Evolutionary conservation across 2,329 filamentous ascomycete species (phyloP), one percentile per base, ranked within the genome.

Genomic region (Orbilia ellipsospora): DNA sequence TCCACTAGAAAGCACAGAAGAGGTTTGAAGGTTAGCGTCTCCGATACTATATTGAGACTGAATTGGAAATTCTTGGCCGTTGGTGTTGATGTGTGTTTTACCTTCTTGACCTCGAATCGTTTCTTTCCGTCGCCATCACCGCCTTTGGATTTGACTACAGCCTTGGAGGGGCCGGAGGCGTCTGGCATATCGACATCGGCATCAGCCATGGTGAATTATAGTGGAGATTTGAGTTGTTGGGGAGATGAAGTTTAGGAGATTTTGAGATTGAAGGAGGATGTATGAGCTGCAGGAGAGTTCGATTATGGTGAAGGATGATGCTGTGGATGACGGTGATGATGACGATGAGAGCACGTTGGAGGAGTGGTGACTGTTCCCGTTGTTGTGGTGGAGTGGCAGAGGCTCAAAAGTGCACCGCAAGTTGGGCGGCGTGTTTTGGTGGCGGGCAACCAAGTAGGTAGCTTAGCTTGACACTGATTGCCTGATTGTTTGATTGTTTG

Each of bases 31-130:
- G 45, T 70, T 60, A 76, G 65, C 77, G 74, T 48, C 28, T 23
- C 7, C 6, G 40, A 56, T 18, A 52, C n/a, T n/a, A 23, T 28
- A 54, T n/a, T 45, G 10, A 10, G 20, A 68, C 13, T 20, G 45
- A 12, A 16, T 31, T 42, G 3, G 31, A 6, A 36, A 7, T 36
- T 36, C 31, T 36, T 36, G 3, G 31, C 31, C 31, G 31, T 16
- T 4, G 20, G 6, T n/a, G 56, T 16, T 48, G 51, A 23, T 28
- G 20, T 52, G 57, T 20, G 26, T 51, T 45, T 18, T 83, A 96
- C 95, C 91, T 99, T 99, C 85, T 99, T 99, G 77, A 99, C 94
- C 83, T 99, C 95, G 79, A 99, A 99, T 78, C 92, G 91, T 86
- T 97, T 96, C 88, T 96, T 97, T 62, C 85, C 88, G 78, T 94